Conservation (phyloP, 1,284 basidiomycete genomes). For the Ganoderma lucidum region DNA sequence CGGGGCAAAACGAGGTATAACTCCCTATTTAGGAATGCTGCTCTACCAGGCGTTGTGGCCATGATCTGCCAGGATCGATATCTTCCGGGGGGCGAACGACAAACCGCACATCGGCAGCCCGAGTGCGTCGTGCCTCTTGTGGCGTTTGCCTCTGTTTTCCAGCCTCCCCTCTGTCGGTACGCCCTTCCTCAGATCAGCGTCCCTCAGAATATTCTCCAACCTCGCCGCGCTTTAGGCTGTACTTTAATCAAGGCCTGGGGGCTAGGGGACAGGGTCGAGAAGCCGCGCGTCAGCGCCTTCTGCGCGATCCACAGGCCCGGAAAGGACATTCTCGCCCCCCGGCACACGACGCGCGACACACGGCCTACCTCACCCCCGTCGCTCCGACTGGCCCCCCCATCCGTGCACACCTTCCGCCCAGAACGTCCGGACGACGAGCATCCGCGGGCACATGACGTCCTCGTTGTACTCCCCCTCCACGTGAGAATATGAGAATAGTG, state of each 20-base stretch:
- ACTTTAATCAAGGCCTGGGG: background rate
- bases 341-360: background rate
- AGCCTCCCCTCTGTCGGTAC: background rate
- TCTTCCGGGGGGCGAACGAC: background rate
- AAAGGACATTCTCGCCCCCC: conserved; percentile 2
- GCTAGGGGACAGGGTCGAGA: background rate
- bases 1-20: background rate
- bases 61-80: conserved; percentile 6
- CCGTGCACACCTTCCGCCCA: background rate
- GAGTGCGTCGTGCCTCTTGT: background rate
- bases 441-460: conserved; percentile 1
- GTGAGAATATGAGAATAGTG: background rate
- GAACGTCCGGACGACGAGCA: background rate
- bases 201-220: conserved; percentile 1
- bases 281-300: background rate
- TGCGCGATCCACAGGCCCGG: background rate
- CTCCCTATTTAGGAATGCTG: background rate
- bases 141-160: conserved; percentile 8
- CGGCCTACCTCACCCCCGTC: background rate
- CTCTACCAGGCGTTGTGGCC: conserved; percentile 8
- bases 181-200: background rate
- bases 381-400: background rate
- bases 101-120: background rate
- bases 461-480: background rate
- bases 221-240: background rate